phyloP scores from a whole-genome alignment of 2,329 filamentous ascomycete species.

The Dryadomyces quercus-mongolicae region DNA sequence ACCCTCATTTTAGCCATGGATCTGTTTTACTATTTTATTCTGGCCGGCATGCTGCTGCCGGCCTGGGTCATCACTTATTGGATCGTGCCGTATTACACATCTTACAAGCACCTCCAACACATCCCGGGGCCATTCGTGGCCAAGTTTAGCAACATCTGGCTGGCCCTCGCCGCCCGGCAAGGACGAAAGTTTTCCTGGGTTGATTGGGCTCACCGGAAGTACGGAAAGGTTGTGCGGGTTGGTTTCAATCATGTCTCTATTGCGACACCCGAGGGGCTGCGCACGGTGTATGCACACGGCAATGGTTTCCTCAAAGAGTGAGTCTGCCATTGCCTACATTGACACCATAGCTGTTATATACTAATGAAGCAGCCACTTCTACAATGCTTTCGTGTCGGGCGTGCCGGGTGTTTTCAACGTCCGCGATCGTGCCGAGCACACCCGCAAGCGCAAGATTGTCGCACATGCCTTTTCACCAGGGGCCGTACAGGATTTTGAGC shows the following conservation, averaged over 20 bases:
- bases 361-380: constrained; percentile 5
- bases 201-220: constrained; percentile 7
- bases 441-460: constrained; percentile 57
- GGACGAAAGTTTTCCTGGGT: constrained; percentile 10
- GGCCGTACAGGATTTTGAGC: constrained; percentile 10
- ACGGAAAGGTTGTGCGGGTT: constrained; percentile 9
- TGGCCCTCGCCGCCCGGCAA: constrained; percentile 4
- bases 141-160: constrained; percentile 10
- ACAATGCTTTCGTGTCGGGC: constrained; percentile 9
- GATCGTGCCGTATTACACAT: constrained; percentile 8
- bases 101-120: constrained; percentile 6
- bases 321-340: background rate
- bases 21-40: constrained; percentile 4
- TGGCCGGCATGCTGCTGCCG: constrained; percentile 4
- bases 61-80: constrained; percentile 7
- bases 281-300: constrained; percentile 9
- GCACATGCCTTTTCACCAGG: constrained; percentile 45
- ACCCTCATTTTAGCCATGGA: constrained; percentile 2
- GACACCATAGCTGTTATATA: no score
- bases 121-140: constrained; percentile 8
- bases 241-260: constrained; percentile 11
- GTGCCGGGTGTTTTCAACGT: constrained; percentile 48
- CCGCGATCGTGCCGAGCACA: constrained; percentile 52
- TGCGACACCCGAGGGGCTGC: constrained; percentile 7
- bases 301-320: constrained; percentile 10